Evolutionary conservation across 2,329 filamentous ascomycete species (phyloP), one percentile per base, ranked within the genome.

Genomic region (Sporothrix phasma): DNA sequence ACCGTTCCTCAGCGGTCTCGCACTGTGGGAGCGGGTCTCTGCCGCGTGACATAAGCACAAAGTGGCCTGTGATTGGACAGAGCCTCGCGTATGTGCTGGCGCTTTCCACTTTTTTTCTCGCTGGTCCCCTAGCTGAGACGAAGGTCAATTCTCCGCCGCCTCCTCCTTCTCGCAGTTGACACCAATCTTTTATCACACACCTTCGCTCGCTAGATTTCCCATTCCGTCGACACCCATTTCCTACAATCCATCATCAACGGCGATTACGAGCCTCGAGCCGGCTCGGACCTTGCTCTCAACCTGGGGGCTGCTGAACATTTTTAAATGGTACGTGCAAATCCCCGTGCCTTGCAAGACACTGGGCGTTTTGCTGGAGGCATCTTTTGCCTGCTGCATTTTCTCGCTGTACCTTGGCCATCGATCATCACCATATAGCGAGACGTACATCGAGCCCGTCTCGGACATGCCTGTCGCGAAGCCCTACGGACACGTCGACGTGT

Each of bases 101-200:
- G 51, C 63, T 51, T 56, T 58, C 59, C 59, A 58, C 49, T 60
- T 61, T 62, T 61, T 64, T 46, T 49, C 19, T 41, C 59, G n/a
- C 54, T 61, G 26, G 51, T 60, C 62, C 63, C 61, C 41, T 29
- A 64, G 54, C 53, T 59, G 61, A 62, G 37, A 65, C 49, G 15
- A n/a, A n/a, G n/a, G n/a, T n/a, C 29, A 60, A 56, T 62, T 62
- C 64, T 54, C 64, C 62, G 62, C 64, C 56, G 59, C 47, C 46
- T 53, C 56, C 59, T 62, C 61, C 63, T 64, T 59, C 62, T 65
- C 56, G 17, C 46, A 51, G 54, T 62, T 67, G 61, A 63, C 60
- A 67, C 58, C 64, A 66, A 45, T 45, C 63, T 63, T 59, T 66
- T 62, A 61, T 45, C 66, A 67, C 61, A 68, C 65, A 64, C 65